These are phyloP conservation scores for Vicia villosa DNA, from an alignment of 306 rosid genomes.

Conservation along the genomic window DNA sequence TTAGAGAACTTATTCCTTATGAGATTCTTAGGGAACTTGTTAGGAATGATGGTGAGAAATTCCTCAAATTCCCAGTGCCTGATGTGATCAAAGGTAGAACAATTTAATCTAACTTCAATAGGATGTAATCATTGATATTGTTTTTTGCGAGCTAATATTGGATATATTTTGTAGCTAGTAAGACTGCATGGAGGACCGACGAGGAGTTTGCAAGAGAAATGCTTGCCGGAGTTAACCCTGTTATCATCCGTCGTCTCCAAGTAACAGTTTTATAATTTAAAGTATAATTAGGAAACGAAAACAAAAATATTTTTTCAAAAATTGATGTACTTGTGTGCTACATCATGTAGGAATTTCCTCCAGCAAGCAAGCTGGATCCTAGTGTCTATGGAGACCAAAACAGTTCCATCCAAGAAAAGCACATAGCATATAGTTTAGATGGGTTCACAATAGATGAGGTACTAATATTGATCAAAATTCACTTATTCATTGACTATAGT, in stretches of 20 bases:
- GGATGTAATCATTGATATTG: background rate
- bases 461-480: constrained; percentile 34
- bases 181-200: constrained; percentile 90
- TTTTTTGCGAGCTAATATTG: background rate
- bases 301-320: background rate
- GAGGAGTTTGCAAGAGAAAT: constrained; percentile 90
- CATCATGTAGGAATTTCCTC: constrained; percentile 76
- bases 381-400: constrained; percentile 66
- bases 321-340: constrained; percentile 14
- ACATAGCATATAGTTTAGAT: constrained; percentile 57
- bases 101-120: background rate
- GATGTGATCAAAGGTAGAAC: constrained; percentile 75
- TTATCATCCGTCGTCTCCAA: constrained; percentile 67
- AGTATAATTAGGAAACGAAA: background rate
- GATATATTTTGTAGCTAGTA: constrained; percentile 49
- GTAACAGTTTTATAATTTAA: constrained; percentile 19
- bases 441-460: constrained; percentile 70
- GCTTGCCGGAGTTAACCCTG: constrained; percentile 97
- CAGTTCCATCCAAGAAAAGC: constrained; percentile 65
- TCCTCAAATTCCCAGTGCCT: constrained; percentile 83
- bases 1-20: constrained; percentile 70
- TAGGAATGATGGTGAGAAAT: constrained; percentile 79
- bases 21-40: constrained; percentile 72
- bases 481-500: background rate
- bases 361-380: constrained; percentile 71